Evolutionary conservation across 192 early-diverging fungal genomes (phyloP).

Genomic region (Coemansia sp.): DNA sequence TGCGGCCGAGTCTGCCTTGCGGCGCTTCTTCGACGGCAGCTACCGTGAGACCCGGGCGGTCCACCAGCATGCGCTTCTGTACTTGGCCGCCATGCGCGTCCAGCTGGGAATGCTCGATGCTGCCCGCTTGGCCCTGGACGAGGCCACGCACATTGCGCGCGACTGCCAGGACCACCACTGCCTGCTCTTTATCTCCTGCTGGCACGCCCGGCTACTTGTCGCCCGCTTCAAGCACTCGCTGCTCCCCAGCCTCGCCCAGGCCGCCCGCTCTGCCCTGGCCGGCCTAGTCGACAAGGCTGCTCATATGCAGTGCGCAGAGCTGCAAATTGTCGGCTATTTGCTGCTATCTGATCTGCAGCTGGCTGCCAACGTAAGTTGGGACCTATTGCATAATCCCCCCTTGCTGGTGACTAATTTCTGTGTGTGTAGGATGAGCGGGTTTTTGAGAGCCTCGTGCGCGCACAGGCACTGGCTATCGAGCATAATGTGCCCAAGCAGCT

Average conservation of each 20-base stretch:
- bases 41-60: conserved; percentile 12
- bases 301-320: conserved; percentile 12
- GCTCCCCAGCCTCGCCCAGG: not conserved
- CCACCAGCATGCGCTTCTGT: conserved; percentile 35
- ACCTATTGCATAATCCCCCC: not conserved
- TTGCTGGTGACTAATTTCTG: not conserved
- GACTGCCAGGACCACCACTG: conserved; percentile 45
- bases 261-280: not conserved
- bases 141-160: conserved; percentile 46
- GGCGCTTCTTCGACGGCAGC: conserved; percentile 45
- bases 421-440: conserved; percentile 4
- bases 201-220: conserved; percentile 25
- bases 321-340: conserved; percentile 18
- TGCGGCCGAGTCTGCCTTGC: conserved; percentile 15
- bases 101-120: conserved; percentile 24
- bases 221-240: not conserved
- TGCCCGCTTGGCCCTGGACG: conserved; percentile 25
- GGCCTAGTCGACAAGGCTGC: conserved; percentile 30
- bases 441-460: conserved; percentile 15
- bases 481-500: conserved; percentile 16
- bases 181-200: conserved; percentile 26
- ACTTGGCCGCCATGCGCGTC: conserved; percentile 36
- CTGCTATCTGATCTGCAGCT: conserved; percentile 20
- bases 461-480: conserved; percentile 23
- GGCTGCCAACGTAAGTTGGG: not conserved